Evolutionary conservation across 495 filamentous ascomycete genomes (phyloP), one percentile per base, ranked within the genome.

Genomic region (Coniosporium apollinis): DNA sequence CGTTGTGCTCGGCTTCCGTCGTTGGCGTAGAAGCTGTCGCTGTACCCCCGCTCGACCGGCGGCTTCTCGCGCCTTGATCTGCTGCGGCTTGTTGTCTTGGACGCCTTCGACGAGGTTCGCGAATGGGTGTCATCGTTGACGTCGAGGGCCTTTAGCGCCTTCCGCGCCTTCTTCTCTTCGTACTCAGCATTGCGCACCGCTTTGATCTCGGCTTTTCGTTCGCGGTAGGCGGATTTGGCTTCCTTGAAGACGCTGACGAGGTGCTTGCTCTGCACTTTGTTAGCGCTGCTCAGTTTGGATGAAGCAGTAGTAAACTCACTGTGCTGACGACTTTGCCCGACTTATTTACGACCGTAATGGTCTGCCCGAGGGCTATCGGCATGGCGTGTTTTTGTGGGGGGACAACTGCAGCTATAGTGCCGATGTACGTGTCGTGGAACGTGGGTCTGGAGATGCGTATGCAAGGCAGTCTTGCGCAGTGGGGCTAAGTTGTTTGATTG

Each of bases 301-400:
- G 33, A 36, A 32, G 15, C 28, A 20, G 24, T 32, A 22, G 20
- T 6, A 24, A 17, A 59, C 80, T 57, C 69, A 89, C 83, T 38
- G 79, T 89, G 66, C 76, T 86, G 34, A 94, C 80, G 6, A 91
- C 74, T 65, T 93, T 87, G 39, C 83, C 83, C 39, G 84, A 91
- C 49, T 79, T 81, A 61, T 94, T 86, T 57, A 94, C 72, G 37
- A 94, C 80, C 36, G 82, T 82, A 49, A 94, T 76, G 26, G 82
- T 82, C 60, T 93, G 61, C 34, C 67, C 66, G 19, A 79, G 46
- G n/a, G n/a, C n/a, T n/a, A n/a, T n/a, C n/a, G n/a, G n/a, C n/a
- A n/a, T n/a, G n/a, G n/a, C n/a, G n/a, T n/a, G n/a, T n/a, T n/a
- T n/a, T n/a, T n/a, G n/a, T n/a, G n/a, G n/a, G n/a, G n/a, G n/a